Evolutionary conservation across 768 basidiomycete genomes (phyloP).

Genomic region (Dioszegia aurantiaca): DNA sequence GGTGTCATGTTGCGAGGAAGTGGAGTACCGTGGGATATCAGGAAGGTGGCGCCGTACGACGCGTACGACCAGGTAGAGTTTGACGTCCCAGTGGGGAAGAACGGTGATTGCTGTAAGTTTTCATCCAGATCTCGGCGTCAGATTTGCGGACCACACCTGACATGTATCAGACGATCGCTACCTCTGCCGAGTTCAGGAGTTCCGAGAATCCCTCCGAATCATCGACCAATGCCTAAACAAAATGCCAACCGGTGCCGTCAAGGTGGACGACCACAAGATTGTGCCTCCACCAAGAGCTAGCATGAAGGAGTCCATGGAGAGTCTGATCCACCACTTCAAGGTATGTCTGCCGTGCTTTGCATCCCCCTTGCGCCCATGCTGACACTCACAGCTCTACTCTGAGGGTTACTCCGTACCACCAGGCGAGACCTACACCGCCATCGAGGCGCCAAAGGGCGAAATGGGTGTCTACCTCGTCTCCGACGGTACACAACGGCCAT

Average conservation of each 20-base stretch:
- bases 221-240: conserved; percentile 94
- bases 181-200: conserved; percentile 95
- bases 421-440: conserved; percentile 87
- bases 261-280: conserved; percentile 96
- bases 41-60: conserved; percentile 86
- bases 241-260: conserved; percentile 86
- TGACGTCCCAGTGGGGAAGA: conserved; percentile 92
- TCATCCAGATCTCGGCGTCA: background rate
- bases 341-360: conserved; percentile 50
- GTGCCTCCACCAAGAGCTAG: conserved; percentile 91
- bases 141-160: too few species aligned
- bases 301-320: conserved; percentile 99
- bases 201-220: conserved; percentile 89
- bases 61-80: conserved; percentile 98
- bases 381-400: conserved; percentile 72
- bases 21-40: conserved; percentile 89
- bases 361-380: background rate
- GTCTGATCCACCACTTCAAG: conserved; percentile 98
- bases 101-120: conserved; percentile 78
- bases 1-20: conserved; percentile 96
- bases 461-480: conserved; percentile 99
- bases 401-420: conserved; percentile 94
- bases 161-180: conserved; percentile 69
- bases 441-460: conserved; percentile 98
- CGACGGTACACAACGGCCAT: conserved; percentile 92